Evolutionary conservation across 352 stramenopile species (phyloP).

Genomic region (Lagenidium giganteum): DNA sequence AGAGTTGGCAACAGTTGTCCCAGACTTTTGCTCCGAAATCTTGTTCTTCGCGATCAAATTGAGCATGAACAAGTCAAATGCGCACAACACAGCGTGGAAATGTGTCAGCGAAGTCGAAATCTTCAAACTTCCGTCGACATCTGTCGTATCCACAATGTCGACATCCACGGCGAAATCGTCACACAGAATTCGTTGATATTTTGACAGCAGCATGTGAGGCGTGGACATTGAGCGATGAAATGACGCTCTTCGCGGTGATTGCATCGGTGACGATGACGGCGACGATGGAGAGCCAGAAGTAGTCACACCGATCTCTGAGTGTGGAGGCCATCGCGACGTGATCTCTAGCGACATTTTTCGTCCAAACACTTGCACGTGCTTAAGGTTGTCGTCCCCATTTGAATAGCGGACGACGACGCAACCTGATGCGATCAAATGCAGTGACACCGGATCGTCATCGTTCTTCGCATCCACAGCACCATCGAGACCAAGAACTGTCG

Average conservation of each 20-base stretch:
- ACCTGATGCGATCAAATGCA: conserved; percentile 56
- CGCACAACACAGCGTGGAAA: conserved; percentile 62
- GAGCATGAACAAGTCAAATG: conserved; percentile 50
- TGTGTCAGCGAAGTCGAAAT: conserved; percentile 59
- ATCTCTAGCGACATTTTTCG: conserved; percentile 71
- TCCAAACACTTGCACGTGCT: conserved; percentile 55
- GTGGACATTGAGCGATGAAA: no score
- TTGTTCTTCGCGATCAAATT: conserved; percentile 10
- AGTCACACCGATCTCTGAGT: no score
- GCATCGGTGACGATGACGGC: conserved; percentile 14
- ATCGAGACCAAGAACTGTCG: conserved; percentile 6
- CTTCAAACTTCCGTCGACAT: conserved; percentile 33
- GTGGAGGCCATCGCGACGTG: conserved; percentile 45
- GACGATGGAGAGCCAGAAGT: neutral
- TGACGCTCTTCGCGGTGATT: no score
- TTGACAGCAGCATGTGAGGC: conserved; percentile 2
- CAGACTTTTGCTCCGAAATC: conserved; percentile 1
- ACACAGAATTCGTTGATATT: conserved; percentile 57
- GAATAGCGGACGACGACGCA: conserved; percentile 54
- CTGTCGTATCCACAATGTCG: conserved; percentile 45
- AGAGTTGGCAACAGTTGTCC: no score
- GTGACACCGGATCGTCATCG: neutral
- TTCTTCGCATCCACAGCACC: neutral
- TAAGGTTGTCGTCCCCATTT: conserved; percentile 31
- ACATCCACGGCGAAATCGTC: conserved; percentile 73